A percentile compares a stretch with the other conserved stretches of the same genome.
Conservation (phyloP, 2,329 filamentous ascomycete genomes). For the Cladosporium cucumerinum region DNA sequence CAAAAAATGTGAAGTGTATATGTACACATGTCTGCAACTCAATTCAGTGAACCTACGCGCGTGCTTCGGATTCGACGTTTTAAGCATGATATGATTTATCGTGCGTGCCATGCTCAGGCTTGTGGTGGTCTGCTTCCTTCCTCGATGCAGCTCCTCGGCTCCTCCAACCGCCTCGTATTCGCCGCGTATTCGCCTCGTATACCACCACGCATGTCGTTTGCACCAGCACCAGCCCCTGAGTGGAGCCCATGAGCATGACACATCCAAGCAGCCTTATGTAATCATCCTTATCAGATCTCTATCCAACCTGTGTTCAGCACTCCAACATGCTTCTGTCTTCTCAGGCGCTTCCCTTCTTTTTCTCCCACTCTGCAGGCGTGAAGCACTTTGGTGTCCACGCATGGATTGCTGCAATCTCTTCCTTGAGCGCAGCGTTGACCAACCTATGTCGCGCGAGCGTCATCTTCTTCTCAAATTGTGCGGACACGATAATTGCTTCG, state of each 20-base stretch:
- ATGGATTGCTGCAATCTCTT: constrained; percentile 86
- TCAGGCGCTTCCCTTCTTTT: constrained; percentile 48
- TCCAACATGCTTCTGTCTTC: not conserved
- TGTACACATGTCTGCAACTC: not conserved
- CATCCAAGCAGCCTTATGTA: not conserved
- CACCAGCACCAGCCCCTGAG: not conserved
- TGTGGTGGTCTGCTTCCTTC: not conserved
- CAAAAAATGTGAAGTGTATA: not conserved
- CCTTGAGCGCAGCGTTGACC: constrained; percentile 78
- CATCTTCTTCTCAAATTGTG: constrained; percentile 51
- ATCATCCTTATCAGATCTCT: not conserved
- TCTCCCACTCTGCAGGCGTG: constrained; percentile 85
- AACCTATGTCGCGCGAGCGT: constrained; percentile 81
- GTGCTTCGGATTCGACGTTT: not conserved
- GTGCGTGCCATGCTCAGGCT: not conserved
- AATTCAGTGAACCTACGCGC: not conserved
- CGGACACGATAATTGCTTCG: constrained; percentile 63
- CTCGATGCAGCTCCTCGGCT: not conserved
- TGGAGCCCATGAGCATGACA: not conserved
- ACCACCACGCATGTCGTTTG: not conserved
- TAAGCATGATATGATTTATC: not conserved
- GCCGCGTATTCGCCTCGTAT: not conserved
- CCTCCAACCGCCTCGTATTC: not conserved
- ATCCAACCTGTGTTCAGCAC: not conserved
- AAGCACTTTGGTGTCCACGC: constrained; percentile 94